These are phyloP conservation scores for Piromyces finnis DNA, from an alignment of 192 early-diverging fungal genomes.

Conservation along the genomic window DNA sequence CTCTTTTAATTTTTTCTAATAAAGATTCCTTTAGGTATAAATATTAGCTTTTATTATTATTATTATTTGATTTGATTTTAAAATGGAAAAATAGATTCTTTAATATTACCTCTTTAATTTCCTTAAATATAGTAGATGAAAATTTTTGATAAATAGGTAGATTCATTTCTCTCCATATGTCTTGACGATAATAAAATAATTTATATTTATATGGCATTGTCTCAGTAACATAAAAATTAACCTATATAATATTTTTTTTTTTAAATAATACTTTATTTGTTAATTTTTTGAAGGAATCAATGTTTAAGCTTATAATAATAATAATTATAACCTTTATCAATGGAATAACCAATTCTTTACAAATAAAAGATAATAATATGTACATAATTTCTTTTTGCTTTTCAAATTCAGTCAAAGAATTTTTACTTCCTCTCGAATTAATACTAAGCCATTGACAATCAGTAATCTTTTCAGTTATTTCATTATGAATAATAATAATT, in stretches of 20 bases:
- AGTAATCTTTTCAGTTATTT: no score
- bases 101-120: neutral
- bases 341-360: neutral
- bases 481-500: no score
- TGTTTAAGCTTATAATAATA: no score
- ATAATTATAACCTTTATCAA: neutral
- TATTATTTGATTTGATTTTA: no score
- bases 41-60: no score
- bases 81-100: no score
- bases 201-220: neutral
- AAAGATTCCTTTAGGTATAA: neutral
- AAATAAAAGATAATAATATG: neutral
- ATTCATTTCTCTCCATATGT: neutral
- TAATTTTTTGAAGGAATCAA: no score
- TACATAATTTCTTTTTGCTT: neutral
- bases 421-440: no score
- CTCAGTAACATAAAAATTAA: neutral
- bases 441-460: neutral
- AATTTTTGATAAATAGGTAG: neutral
- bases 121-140: neutral
- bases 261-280: no score
- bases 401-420: neutral
- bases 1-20: neutral
- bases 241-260: neutral
- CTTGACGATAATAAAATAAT: neutral